Evolutionary conservation across 2,329 filamentous ascomycete species (phyloP), one percentile per base, ranked within the genome.

Genomic region (Aureobasidium subglaciale): DNA sequence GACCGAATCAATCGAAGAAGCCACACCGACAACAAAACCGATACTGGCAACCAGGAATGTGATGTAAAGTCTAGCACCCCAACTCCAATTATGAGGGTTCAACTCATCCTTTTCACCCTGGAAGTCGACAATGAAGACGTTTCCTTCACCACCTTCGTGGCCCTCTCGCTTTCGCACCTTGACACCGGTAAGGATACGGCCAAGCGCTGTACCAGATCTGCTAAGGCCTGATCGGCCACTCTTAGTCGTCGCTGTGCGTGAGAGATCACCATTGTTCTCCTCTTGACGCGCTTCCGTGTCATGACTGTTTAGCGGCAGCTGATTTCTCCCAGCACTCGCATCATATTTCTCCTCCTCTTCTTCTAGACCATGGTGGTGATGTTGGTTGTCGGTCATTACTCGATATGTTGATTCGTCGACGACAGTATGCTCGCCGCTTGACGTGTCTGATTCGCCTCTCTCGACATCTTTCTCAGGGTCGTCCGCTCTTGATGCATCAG

Each of bases 1-100:
- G 0, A 71, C 72, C 1, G 77, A 75, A 55, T 82, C 78, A 37
- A 83, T 80, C 0, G 78, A 75, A 4, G 75, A 78, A 0, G 79
- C 78, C 1, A 75, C 69, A 3, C 74, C 74, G 0, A 81, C 77
- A 0, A 78, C 71, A 25, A 78, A 74, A 0, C 71, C 78, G 27
- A 84, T 77, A 3, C 59, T 54, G 1, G 68, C 65, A 7, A 73
- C 65, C 38, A 67, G 60, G n/a, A 67, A 56, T 0, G 68, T 73
- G 27, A 67, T 66, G 16, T 59, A 60, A 1, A 71, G 63, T 22
- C 70, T 63, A 37, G 56, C 62, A 7, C 55, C 57, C 32, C 56
- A 54, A 27, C 62, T 62, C 69, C 69, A 73, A 42, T 72, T 71
- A 37, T 71, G 69, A 13, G 70, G 70, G 38, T 70, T 66, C 35